Conservation (phyloP, 1,284 basidiomycete genomes). For the Ganoderma sp. region DNA sequence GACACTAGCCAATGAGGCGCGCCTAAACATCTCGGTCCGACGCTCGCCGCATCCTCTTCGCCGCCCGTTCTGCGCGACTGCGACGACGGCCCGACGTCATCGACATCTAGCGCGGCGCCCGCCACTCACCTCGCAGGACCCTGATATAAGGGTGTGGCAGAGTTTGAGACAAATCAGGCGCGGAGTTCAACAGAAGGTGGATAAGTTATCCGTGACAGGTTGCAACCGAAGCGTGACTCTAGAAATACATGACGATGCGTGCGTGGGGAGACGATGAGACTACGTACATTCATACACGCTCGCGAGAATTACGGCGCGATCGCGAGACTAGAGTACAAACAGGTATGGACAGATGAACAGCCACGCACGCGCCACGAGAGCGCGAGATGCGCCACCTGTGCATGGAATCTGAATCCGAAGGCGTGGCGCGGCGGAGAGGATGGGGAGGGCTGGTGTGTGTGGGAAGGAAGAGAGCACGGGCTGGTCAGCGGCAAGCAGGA, state of each 20-base stretch:
- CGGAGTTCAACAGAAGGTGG: neutral
- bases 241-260: slow-evolving; percentile 11
- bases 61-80: neutral
- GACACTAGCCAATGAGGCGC: neutral
- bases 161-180: neutral
- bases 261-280: neutral
- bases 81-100: neutral
- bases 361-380: slow-evolving; percentile 21
- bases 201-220: slow-evolving; percentile 14
- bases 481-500: neutral
- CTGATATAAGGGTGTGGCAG: neutral
- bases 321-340: slow-evolving; percentile 21
- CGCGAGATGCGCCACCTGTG: slow-evolving; percentile 9
- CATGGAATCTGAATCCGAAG: slow-evolving; percentile 20
- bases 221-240: neutral
- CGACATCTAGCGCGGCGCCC: neutral
- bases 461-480: neutral
- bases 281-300: slow-evolving; percentile 20
- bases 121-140: neutral
- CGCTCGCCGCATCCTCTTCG: neutral
- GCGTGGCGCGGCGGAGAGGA: slow-evolving; percentile 1
- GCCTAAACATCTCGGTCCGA: neutral
- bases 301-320: slow-evolving; percentile 28
- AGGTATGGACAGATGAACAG: slow-evolving; percentile 14
- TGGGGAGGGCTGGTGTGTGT: neutral